Conservation (phyloP, 306 rosid species). For the peach (Prunus persica) region Prunus_persica_NCBIv2 NC_034012.1:14824001-14824500, state of each 20-base stretch:
- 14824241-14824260: neutral
- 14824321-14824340: slow-evolving; percentile 3
- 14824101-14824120: neutral
- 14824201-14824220: neutral
- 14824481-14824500: slow-evolving; percentile 61
- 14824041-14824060: neutral
- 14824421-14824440: slow-evolving; percentile 72
- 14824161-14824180: neutral
- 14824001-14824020: too few species aligned
- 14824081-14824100: neutral
- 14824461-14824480: slow-evolving; percentile 65
- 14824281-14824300: neutral
- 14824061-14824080: neutral
- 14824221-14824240: neutral
- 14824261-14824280: neutral
- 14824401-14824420: slow-evolving; percentile 85
- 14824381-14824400: slow-evolving; percentile 91
- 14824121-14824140: neutral
- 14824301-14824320: neutral
- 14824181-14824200: neutral
- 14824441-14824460: slow-evolving; percentile 75
- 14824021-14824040: too few species aligned
- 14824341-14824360: slow-evolving; percentile 75
- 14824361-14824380: slow-evolving; percentile 76
- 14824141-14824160: neutral